Conservation (phyloP, 2,329 filamentous ascomycete genomes). For the Tricladium varicosporioides region DNA sequence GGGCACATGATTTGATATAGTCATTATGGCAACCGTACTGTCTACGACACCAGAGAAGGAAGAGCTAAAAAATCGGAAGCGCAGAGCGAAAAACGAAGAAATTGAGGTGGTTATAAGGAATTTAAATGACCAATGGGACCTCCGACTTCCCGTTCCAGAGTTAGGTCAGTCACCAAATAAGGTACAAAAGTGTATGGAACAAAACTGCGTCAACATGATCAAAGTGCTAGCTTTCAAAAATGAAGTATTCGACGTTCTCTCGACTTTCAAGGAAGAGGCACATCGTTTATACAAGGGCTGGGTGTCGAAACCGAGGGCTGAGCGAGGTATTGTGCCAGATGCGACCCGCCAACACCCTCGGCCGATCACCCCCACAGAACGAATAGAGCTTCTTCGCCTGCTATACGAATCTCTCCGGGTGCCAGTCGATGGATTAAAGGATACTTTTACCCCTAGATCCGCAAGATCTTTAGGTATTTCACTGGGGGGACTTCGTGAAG, state of each 20-base stretch:
- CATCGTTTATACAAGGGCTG: conserved; percentile 2
- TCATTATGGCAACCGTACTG: too few relatives aligned
- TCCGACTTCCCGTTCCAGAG: conserved; percentile 2
- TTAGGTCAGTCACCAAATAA: conserved; percentile 8
- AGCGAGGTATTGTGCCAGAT: conserved; percentile 13
- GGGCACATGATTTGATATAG: too few relatives aligned
- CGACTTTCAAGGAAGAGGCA: conserved; percentile 6
- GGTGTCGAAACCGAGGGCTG: conserved; percentile 14
- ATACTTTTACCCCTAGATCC: too few relatives aligned
- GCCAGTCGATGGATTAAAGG: too few relatives aligned
- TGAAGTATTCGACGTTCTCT: too few relatives aligned
- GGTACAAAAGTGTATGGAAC: background rate
- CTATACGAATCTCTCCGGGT: too few relatives aligned
- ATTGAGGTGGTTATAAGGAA: conserved; percentile 5
- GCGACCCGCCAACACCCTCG: background rate
- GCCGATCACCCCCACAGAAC: conserved; percentile 3
- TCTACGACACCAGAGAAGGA: too few relatives aligned
- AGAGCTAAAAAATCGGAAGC: too few relatives aligned
- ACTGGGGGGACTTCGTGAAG: background rate
- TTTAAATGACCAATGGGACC: conserved; percentile 10
- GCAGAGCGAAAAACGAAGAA: background rate
- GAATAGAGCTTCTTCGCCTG: background rate
- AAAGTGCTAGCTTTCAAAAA: conserved; percentile 10
- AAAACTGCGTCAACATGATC: conserved; percentile 10
- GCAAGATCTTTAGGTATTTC: background rate